A percentile compares a stretch with the other conserved stretches of the same genome.
Evolutionary conservation across 129 eudicot species (phyloP).

Genomic region (Flaveria bidentis): DNA sequence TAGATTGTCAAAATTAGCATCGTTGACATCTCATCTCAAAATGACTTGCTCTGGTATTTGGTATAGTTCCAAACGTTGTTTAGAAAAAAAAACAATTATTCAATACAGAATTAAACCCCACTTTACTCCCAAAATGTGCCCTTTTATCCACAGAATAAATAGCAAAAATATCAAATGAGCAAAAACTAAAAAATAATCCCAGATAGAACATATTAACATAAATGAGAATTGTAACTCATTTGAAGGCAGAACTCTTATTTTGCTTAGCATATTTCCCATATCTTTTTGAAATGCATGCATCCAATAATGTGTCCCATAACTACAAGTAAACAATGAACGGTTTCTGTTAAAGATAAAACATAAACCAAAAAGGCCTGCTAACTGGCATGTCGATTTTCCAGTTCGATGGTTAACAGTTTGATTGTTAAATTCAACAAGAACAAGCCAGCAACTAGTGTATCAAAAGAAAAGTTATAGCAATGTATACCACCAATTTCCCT

Average conservation of each 20-base stretch:
- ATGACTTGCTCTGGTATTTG: no score
- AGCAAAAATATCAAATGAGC: neutral
- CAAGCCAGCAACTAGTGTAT: neutral
- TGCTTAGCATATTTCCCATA: conserved; percentile 48
- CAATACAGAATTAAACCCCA: conserved; percentile 8
- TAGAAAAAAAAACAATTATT: neutral
- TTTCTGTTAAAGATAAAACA: no score
- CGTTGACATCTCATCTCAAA: no score
- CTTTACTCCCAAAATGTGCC: neutral
- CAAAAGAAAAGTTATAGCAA: neutral
- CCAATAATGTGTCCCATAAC: conserved; percentile 75
- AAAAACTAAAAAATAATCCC: neutral
- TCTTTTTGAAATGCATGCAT: conserved; percentile 53
- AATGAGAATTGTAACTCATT: conserved; percentile 9
- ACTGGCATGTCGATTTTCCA: no score
- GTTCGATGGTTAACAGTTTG: neutral
- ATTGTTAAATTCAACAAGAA: neutral
- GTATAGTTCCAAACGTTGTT: no score
- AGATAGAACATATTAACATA: neutral
- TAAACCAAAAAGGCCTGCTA: neutral
- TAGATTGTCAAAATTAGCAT: no score
- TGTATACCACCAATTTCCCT: conserved; percentile 61
- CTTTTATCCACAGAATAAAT: neutral
- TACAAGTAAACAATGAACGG: conserved; percentile 22
- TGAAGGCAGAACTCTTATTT: conserved; percentile 34